Conservation (phyloP, 2,329 filamentous ascomycete genomes). For the Aspergillus sp. region DNA sequence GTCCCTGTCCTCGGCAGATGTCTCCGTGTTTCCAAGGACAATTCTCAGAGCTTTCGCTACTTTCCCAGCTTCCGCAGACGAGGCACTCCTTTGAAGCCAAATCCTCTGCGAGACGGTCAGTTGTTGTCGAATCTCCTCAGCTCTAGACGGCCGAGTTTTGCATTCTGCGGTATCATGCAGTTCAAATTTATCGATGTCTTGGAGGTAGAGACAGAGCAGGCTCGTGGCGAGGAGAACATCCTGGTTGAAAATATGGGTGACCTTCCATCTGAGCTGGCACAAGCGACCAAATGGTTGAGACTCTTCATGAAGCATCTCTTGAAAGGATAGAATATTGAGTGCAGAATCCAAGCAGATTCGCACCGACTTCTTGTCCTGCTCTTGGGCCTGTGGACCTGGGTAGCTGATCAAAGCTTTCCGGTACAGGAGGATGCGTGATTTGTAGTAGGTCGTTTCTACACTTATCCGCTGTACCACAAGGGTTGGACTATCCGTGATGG, state of each 20-base stretch:
- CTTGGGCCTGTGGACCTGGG: neutral
- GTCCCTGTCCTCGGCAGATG: neutral
- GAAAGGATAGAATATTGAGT: neutral
- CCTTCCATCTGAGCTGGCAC: neutral
- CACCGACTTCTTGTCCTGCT: neutral
- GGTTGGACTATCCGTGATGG: neutral
- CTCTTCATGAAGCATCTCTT: neutral
- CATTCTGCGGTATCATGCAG: neutral
- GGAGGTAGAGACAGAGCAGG: neutral
- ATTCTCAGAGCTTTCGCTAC: neutral
- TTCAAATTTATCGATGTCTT: neutral
- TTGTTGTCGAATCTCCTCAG: neutral
- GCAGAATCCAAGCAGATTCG: neutral
- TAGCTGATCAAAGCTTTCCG: neutral
- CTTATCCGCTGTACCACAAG: neutral
- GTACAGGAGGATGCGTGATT: neutral
- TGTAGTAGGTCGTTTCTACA: neutral
- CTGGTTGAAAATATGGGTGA: neutral
- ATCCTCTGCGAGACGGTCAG: neutral
- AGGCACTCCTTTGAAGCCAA: neutral
- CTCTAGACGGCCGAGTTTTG: neutral
- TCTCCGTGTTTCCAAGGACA: neutral
- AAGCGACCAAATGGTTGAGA: neutral
- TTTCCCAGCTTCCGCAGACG: neutral
- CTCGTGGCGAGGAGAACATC: neutral